phyloP scores from a whole-genome alignment of 2,329 filamentous ascomycete species.

The Cytospora schulzeri region DNA sequence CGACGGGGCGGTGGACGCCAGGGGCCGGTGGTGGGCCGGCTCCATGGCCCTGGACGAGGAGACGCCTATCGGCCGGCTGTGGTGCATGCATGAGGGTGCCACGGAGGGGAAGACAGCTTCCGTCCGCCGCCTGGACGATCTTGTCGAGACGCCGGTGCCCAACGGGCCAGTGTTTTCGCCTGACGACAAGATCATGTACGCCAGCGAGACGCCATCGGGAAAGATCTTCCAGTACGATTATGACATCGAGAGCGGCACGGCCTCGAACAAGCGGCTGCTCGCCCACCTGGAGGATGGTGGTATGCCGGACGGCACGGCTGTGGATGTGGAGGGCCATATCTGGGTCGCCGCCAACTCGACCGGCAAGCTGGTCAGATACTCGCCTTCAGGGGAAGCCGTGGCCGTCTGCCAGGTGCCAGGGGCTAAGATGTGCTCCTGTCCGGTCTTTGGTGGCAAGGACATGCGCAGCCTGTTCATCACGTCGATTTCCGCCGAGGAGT shows the following conservation, averaged over 20 bases:
- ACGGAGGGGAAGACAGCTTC: constrained; percentile 20
- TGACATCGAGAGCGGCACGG: constrained; percentile 1
- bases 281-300: constrained; percentile 18
- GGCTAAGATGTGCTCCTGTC: constrained; percentile 29
- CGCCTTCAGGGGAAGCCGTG: constrained; percentile 18
- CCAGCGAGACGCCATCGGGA: constrained; percentile 22
- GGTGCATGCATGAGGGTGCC: constrained; percentile 28
- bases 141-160: constrained; percentile 29
- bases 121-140: constrained; percentile 18
- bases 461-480: constrained; percentile 28
- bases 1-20: constrained; percentile 32
- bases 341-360: constrained; percentile 27
- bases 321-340: constrained; percentile 21
- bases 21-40: constrained; percentile 32
- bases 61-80: constrained; percentile 30
- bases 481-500: constrained; percentile 26
- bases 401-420: constrained; percentile 22
- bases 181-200: constrained; percentile 28
- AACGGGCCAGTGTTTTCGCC: constrained; percentile 34
- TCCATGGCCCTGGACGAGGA: constrained; percentile 33
- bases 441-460: constrained; percentile 26
- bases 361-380: constrained; percentile 28
- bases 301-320: constrained; percentile 25
- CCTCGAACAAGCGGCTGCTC: constrained; percentile 21
- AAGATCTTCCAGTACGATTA: constrained; percentile 23